phyloP scores from a whole-genome alignment of 768 basidiomycete species.

The Leccinum arenicola region DNA sequence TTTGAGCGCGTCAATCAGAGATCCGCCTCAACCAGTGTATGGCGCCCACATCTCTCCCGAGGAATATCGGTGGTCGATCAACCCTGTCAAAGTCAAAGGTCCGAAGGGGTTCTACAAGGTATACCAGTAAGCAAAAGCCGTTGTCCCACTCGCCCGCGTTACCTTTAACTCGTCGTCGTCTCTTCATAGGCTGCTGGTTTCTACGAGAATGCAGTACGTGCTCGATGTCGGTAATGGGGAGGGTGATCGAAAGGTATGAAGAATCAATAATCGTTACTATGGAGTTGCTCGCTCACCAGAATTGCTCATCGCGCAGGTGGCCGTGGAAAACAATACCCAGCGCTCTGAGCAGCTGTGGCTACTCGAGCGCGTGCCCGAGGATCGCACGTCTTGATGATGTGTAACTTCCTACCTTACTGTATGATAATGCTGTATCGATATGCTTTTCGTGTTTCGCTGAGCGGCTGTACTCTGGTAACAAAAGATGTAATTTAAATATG shows the following conservation, averaged over 20 bases:
- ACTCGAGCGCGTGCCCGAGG: background rate
- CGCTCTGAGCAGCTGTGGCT: constrained; percentile 6
- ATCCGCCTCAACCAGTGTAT: background rate
- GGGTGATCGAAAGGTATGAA: background rate
- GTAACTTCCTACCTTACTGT: too few relatives aligned
- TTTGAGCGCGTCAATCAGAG: background rate
- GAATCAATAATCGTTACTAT: background rate
- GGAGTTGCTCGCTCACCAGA: background rate
- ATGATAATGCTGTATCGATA: background rate
- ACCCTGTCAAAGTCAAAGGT: background rate
- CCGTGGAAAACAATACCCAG: background rate
- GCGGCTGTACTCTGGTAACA: too few relatives aligned
- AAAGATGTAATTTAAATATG: too few relatives aligned
- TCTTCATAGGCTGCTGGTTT: background rate
- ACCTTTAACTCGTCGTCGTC: background rate
- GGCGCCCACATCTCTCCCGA: background rate
- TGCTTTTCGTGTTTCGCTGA: background rate
- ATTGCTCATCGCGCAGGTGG: background rate
- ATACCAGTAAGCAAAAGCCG: background rate
- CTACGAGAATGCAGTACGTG: background rate
- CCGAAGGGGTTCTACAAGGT: background rate
- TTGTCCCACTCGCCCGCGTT: background rate
- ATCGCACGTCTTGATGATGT: background rate
- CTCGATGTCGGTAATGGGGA: background rate
- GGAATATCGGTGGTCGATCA: constrained; percentile 2